A percentile compares a stretch with the other conserved stretches of the same genome.
These are phyloP conservation scores for Raphanus hybrid DNA, from an alignment of 441 rosid species.

Conservation along the genomic window DNA sequence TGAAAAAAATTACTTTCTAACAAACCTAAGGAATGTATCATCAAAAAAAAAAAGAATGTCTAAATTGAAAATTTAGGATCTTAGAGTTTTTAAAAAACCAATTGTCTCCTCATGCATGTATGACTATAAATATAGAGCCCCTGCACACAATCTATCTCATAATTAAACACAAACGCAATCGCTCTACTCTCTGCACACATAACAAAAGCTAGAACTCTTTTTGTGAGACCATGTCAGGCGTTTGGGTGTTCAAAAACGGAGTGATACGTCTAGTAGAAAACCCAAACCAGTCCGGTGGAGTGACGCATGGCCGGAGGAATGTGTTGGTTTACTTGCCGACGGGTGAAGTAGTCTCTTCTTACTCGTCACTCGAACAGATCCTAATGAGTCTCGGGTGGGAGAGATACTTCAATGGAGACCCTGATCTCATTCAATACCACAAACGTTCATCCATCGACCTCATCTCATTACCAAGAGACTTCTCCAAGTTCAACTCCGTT, in stretches of 20 bases:
- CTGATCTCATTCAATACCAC: slow-evolving; percentile 82
- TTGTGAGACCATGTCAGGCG: slow-evolving; percentile 66
- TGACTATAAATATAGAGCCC: slow-evolving; percentile 35
- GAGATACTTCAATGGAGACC: slow-evolving; percentile 68
- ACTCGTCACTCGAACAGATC: slow-evolving; percentile 67
- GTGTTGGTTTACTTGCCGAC: slow-evolving; percentile 76
- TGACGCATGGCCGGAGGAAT: slow-evolving; percentile 50
- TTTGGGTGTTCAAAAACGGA: slow-evolving; percentile 80
- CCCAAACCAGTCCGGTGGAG: slow-evolving; percentile 53
- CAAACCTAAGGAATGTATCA: neutral
- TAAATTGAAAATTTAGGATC: neutral
- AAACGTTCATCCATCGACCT: slow-evolving; percentile 83
- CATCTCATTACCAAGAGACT: slow-evolving; percentile 89
- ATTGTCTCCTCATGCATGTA: slow-evolving; percentile 9
- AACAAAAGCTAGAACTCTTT: neutral
- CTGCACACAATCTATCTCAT: slow-evolving; percentile 23
- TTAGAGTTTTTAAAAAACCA: neutral
- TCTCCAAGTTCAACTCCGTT: slow-evolving; percentile 79
- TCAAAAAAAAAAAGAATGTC: neutral
- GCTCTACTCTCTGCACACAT: slow-evolving; percentile 1
- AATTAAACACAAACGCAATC: slow-evolving; percentile 25
- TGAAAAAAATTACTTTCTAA: neutral
- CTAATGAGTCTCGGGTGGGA: slow-evolving; percentile 86
- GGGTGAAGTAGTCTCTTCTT: slow-evolving; percentile 67
- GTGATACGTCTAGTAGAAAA: slow-evolving; percentile 67